These are phyloP conservation scores for Alternaria hordeiaustralica DNA, from an alignment of 2,329 filamentous ascomycete species.

Conservation along the genomic window DNA sequence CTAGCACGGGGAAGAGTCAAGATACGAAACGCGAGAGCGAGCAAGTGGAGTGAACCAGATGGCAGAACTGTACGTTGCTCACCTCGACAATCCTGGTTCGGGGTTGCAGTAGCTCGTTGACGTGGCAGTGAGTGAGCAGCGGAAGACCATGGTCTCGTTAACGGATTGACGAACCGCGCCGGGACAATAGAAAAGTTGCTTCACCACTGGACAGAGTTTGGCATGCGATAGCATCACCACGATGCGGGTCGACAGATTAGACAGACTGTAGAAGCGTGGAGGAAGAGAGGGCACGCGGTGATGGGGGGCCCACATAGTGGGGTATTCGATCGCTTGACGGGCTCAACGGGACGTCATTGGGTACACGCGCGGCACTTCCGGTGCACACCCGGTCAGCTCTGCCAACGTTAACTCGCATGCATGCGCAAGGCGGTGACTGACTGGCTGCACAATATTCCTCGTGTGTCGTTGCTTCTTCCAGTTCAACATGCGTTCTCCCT, in stretches of 20 bases:
- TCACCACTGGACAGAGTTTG: not conserved
- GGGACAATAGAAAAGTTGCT: not conserved
- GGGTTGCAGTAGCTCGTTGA: slow-evolving; percentile 19
- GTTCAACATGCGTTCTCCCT: slow-evolving; percentile 7
- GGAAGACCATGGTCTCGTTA: not conserved
- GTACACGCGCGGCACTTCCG: slow-evolving; percentile 17
- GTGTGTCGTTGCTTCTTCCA: slow-evolving; percentile 13
- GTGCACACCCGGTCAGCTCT: slow-evolving; percentile 20
- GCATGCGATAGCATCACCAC: not conserved
- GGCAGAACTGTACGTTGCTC: not conserved
- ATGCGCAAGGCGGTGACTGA: slow-evolving; percentile 38
- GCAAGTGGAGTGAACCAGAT: slow-evolving; percentile 2
- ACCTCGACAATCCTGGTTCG: slow-evolving; percentile 7
- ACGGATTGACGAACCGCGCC: not conserved
- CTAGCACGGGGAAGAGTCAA: not conserved
- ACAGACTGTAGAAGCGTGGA: slow-evolving; percentile 9
- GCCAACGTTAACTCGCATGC: slow-evolving; percentile 16
- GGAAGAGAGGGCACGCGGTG: slow-evolving; percentile 8
- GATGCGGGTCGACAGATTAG: slow-evolving; percentile 10
- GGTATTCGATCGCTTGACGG: slow-evolving; percentile 18
- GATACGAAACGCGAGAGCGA: not conserved
- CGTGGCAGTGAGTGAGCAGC: slow-evolving; percentile 16
- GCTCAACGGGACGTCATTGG: slow-evolving; percentile 21
- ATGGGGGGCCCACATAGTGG: slow-evolving; percentile 13
- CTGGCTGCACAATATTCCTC: slow-evolving; percentile 25